Conservation (phyloP, 2,329 filamentous ascomycete genomes). For the Fusarium austroafricanum region DNA sequence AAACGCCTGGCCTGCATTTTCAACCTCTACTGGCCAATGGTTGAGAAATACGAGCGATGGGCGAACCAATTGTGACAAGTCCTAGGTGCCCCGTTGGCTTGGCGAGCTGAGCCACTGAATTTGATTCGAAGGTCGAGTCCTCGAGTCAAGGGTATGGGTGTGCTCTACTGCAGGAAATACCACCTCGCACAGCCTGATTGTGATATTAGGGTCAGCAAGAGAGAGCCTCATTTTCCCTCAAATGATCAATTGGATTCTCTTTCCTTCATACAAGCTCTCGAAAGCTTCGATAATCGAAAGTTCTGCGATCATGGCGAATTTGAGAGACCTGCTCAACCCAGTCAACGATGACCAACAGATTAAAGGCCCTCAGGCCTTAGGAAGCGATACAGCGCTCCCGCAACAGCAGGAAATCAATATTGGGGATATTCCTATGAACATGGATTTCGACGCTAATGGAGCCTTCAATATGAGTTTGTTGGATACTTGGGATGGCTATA, state of each 20-base stretch:
- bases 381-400: fast-evolving
- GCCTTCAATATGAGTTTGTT: neutral
- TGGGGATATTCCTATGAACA: fast-evolving
- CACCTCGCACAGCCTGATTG: slow-evolving; percentile 15
- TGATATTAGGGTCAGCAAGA: neutral
- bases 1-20: neutral
- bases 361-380: fast-evolving
- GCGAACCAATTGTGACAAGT: neutral
- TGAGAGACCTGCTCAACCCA: slow-evolving; percentile 3
- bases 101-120: neutral
- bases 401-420: neutral
- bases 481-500: neutral
- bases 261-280: neutral
- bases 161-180: neutral
- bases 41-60: neutral
- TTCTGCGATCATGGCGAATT: neutral
- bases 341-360: neutral
- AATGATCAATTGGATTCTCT: neutral
- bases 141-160: neutral
- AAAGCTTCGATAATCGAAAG: neutral
- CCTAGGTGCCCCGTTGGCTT: neutral
- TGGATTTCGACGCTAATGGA: fast-evolving
- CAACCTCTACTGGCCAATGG: neutral
- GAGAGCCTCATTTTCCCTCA: neutral
- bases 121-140: slow-evolving; percentile 6